Conservation (phyloP, 306 rosid species). For the Purshia tridentata region DNA sequence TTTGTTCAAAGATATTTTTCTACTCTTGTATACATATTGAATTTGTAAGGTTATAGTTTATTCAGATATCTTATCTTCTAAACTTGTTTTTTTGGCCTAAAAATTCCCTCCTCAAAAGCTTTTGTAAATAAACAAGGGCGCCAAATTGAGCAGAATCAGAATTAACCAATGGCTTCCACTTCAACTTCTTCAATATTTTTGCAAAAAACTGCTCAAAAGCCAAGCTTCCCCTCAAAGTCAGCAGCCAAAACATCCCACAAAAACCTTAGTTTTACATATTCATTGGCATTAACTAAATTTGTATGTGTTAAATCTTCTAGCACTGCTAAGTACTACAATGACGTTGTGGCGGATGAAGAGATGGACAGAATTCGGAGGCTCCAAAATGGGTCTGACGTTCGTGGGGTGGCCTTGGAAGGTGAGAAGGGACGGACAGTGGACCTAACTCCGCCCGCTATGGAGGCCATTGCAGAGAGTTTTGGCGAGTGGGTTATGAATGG, state of each 20-base stretch:
- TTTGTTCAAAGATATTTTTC: slow-evolving; percentile 38
- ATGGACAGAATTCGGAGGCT: slow-evolving; percentile 76
- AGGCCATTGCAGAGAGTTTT: slow-evolving; percentile 82
- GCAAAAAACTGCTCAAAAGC: slow-evolving; percentile 26
- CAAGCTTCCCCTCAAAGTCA: slow-evolving; percentile 26
- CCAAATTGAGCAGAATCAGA: slow-evolving; percentile 29
- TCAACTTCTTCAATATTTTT: slow-evolving; percentile 38
- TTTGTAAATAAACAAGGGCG: slow-evolving; percentile 48
- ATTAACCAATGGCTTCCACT: slow-evolving; percentile 46
- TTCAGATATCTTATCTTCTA: slow-evolving; percentile 41
- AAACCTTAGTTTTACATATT: slow-evolving; percentile 34
- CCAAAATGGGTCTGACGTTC: slow-evolving; percentile 89
- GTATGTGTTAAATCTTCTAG: slow-evolving; percentile 32
- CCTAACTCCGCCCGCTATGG: slow-evolving; percentile 70
- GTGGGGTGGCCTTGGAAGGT: slow-evolving; percentile 83
- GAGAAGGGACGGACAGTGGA: slow-evolving; percentile 75
- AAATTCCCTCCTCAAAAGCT: slow-evolving; percentile 1
- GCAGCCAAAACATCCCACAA: slow-evolving; percentile 22
- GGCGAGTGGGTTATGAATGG: slow-evolving; percentile 77
- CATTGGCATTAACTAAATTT: slow-evolving; percentile 24
- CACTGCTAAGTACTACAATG: slow-evolving; percentile 49
- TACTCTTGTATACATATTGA: slow-evolving; percentile 21
- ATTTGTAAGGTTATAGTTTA: slow-evolving; percentile 51
- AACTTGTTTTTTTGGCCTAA: slow-evolving; percentile 24
- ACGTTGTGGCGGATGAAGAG: slow-evolving; percentile 69